phyloP scores from a whole-genome alignment of 1,284 basidiomycete species.

The Tetrapyrgos nigripes region DNA sequence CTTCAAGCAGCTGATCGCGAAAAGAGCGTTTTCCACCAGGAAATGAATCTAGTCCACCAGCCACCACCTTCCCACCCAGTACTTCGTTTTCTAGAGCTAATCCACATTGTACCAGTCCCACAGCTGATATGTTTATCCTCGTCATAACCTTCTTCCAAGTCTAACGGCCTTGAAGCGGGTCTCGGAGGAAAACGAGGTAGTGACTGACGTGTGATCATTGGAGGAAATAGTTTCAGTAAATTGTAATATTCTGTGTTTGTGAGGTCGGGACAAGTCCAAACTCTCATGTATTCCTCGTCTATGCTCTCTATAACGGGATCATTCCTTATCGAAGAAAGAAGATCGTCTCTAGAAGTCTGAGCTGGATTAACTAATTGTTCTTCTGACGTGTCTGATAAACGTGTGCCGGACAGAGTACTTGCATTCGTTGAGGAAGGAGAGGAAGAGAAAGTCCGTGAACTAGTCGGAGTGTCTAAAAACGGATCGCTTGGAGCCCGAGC shows the following conservation, averaged over 20 bases:
- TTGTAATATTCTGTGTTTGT: constrained; percentile 68
- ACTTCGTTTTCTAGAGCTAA: constrained; percentile 59
- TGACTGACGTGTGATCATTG: constrained; percentile 67
- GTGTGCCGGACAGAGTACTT: constrained; percentile 22
- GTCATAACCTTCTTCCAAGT: constrained; percentile 71
- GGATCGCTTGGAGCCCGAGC: constrained; percentile 79
- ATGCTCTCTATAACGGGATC: constrained; percentile 41
- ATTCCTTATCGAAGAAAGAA: neutral
- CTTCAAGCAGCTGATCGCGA: constrained; percentile 24
- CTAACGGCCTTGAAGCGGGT: constrained; percentile 40
- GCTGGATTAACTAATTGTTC: constrained; percentile 34
- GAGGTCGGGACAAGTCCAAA: constrained; percentile 76
- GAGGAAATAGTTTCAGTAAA: constrained; percentile 70
- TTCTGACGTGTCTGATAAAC: constrained; percentile 7
- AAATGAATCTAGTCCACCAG: constrained; percentile 74
- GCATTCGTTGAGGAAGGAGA: constrained; percentile 50
- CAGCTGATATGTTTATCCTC: constrained; percentile 62
- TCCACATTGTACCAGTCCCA: constrained; percentile 78
- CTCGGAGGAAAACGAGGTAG: constrained; percentile 66
- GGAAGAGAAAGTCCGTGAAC: constrained; percentile 55
- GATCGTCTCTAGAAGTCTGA: constrained; percentile 16
- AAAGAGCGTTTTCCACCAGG: constrained; percentile 80
- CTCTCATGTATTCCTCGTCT: constrained; percentile 63
- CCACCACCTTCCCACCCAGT: constrained; percentile 67
- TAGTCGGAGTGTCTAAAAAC: constrained; percentile 71